Evolutionary conservation across 2,329 filamentous ascomycete species (phyloP).

Genomic region (Microdochium trichocladiopsis): DNA sequence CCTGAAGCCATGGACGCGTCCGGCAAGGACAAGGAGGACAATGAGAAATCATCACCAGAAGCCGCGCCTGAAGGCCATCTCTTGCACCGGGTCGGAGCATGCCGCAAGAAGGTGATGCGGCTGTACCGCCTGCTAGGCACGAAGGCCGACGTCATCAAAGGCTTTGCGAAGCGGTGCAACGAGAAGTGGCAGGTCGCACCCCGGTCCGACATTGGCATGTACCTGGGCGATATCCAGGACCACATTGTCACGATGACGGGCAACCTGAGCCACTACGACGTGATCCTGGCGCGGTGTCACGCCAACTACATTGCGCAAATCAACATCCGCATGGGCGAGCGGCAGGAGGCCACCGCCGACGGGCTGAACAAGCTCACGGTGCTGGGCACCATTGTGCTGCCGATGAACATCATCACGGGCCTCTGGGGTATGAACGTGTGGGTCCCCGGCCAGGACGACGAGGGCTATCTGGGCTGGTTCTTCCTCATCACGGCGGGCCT

Average conservation of each 20-base stretch:
- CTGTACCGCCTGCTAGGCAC: conserved; percentile 89
- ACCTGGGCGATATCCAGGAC: conserved; percentile 96
- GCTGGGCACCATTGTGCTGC: conserved; percentile 90
- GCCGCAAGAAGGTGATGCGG: conserved; percentile 95
- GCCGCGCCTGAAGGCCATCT: conserved; percentile 63
- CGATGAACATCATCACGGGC: conserved; percentile 98
- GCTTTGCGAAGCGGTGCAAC: conserved; percentile 96
- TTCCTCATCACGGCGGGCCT: conserved; percentile 67
- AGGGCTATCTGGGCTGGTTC: conserved; percentile 71
- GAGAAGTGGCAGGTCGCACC: conserved; percentile 97
- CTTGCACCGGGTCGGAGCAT: conserved; percentile 87
- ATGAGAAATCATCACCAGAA: conserved; percentile 38
- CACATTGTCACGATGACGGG: conserved; percentile 99
- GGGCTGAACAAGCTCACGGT: conserved; percentile 93
- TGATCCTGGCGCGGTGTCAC: conserved; percentile 84
- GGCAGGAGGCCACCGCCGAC: conserved; percentile 91
- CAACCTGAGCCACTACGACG: conserved; percentile 93
- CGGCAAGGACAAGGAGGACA: conserved; percentile 27
- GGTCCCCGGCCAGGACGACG: conserved; percentile 84
- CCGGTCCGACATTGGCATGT: conserved; percentile 91
- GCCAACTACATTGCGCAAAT: conserved; percentile 99
- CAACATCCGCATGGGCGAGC: conserved; percentile 98
- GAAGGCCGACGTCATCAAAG: conserved; percentile 98
- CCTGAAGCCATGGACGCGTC: conserved; percentile 33
- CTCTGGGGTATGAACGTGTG: conserved; percentile 99